A percentile compares a stretch with the other conserved stretches of the same genome.
These are phyloP conservation scores for Calonectria crousiana DNA, from an alignment of 2,329 filamentous ascomycete genomes.

Conservation along the genomic window DNA sequence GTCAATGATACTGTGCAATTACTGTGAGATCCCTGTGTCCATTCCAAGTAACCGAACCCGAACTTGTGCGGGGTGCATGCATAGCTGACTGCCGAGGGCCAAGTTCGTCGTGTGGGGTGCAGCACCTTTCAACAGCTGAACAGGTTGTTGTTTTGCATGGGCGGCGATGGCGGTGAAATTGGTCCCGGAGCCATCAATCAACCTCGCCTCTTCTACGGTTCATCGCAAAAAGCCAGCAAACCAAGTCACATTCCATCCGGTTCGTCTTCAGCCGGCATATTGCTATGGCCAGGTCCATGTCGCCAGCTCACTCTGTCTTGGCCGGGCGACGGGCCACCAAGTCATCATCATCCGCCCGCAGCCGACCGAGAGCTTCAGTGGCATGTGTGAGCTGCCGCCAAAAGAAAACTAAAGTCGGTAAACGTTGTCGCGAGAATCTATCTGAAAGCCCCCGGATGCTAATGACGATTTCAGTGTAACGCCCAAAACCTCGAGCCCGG, in stretches of 20 bases:
- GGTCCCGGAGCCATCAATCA: background rate
- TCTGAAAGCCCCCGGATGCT: background rate
- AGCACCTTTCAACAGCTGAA: background rate
- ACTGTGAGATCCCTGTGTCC: background rate
- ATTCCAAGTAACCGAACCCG: background rate
- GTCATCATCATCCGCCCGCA: background rate
- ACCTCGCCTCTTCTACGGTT: background rate
- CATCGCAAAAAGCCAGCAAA: background rate
- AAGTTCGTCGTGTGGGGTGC: background rate
- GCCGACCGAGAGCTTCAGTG: slow-evolving; percentile 2
- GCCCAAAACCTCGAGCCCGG: background rate
- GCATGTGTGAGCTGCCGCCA: slow-evolving; percentile 15
- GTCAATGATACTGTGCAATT: background rate
- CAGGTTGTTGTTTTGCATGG: background rate
- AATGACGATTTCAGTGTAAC: background rate
- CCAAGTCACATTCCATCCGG: background rate
- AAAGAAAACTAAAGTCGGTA: slow-evolving; percentile 10
- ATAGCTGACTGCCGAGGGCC: background rate
- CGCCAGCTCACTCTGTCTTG: background rate
- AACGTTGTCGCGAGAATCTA: background rate
- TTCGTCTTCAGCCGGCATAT: background rate
- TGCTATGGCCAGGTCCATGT: background rate
- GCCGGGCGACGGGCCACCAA: background rate
- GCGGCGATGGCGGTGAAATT: background rate
- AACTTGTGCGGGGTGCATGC: background rate